Evolutionary conservation across 2,329 filamentous ascomycete species (phyloP).

Genomic region (Phoma sp.): DNA sequence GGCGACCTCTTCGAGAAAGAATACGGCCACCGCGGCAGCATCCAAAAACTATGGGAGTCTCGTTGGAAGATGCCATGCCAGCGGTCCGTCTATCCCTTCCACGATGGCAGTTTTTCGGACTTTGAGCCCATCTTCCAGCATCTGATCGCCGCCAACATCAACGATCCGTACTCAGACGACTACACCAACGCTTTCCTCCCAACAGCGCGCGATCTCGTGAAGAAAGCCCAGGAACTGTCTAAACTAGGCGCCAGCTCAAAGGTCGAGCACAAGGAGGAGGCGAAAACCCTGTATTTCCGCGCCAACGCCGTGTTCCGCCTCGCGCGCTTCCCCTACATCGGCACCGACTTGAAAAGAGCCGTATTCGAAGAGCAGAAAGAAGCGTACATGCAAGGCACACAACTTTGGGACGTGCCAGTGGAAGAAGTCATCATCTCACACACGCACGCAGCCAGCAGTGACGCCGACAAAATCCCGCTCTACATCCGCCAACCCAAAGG

Average conservation of each 20-base stretch:
- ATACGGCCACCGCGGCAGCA: conserved; percentile 44
- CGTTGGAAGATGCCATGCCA: conserved; percentile 45
- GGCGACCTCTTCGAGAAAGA: conserved; percentile 47
- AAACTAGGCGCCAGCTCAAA: conserved; percentile 29
- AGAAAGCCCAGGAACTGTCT: conserved; percentile 56
- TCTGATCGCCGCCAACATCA: conserved; percentile 59
- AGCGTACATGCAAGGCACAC: conserved; percentile 63
- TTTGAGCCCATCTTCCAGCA: conserved; percentile 65
- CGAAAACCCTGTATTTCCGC: conserved; percentile 69
- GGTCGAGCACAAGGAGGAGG: conserved; percentile 56
- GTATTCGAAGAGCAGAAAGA: conserved; percentile 72
- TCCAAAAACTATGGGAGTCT: conserved; percentile 42
- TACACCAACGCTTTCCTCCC: conserved; percentile 70
- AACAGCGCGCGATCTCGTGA: conserved; percentile 63
- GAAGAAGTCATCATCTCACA: conserved; percentile 67
- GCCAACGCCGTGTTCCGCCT: conserved; percentile 75
- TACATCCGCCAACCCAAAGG: conserved; percentile 66
- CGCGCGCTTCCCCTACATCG: conserved; percentile 68
- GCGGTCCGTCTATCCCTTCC: conserved; percentile 70
- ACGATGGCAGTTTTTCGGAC: conserved; percentile 71
- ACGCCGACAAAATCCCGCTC: conserved; percentile 64
- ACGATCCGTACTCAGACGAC: conserved; percentile 67
- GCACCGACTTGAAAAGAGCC: conserved; percentile 58
- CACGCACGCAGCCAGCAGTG: conserved; percentile 55
- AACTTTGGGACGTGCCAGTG: conserved; percentile 58